phyloP scores from a whole-genome alignment of 306 rosid species.

The Quercus engelmannii region DNA sequence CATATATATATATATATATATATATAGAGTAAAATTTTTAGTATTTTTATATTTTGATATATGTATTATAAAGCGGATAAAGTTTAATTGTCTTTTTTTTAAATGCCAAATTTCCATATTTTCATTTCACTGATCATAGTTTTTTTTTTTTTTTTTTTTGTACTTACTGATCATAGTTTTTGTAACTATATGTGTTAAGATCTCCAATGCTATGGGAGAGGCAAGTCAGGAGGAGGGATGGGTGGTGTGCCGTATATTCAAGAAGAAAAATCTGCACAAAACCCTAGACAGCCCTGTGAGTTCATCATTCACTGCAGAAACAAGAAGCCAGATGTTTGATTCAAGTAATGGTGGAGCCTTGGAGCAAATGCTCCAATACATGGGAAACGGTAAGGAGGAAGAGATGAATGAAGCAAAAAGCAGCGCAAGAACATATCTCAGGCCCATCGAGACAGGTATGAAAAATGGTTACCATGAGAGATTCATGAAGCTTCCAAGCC shows the following conservation, averaged over 20 bases:
- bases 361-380: slow-evolving; percentile 72
- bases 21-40: no score
- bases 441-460: slow-evolving; percentile 16
- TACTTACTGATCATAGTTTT: neutral
- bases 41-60: no score
- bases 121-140: neutral
- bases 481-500: slow-evolving; percentile 66
- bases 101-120: neutral
- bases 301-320: slow-evolving; percentile 31
- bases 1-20: neutral
- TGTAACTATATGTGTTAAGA: slow-evolving; percentile 18
- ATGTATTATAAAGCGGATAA: no score
- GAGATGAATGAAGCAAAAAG: slow-evolving; percentile 35
- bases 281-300: slow-evolving; percentile 56
- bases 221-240: slow-evolving; percentile 77
- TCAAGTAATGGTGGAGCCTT: slow-evolving; percentile 55
- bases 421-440: slow-evolving; percentile 18
- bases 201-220: slow-evolving; percentile 56
- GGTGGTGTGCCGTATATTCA: slow-evolving; percentile 95
- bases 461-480: slow-evolving; percentile 29
- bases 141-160: no score
- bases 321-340: slow-evolving; percentile 49
- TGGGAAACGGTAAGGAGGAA: slow-evolving; percentile 64
- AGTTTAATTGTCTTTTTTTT: no score
- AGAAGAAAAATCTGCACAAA: slow-evolving; percentile 82